Evolutionary conservation across 495 filamentous ascomycete species (phyloP), one percentile per base, ranked within the genome.

Genomic region (Podospora comata): DNA sequence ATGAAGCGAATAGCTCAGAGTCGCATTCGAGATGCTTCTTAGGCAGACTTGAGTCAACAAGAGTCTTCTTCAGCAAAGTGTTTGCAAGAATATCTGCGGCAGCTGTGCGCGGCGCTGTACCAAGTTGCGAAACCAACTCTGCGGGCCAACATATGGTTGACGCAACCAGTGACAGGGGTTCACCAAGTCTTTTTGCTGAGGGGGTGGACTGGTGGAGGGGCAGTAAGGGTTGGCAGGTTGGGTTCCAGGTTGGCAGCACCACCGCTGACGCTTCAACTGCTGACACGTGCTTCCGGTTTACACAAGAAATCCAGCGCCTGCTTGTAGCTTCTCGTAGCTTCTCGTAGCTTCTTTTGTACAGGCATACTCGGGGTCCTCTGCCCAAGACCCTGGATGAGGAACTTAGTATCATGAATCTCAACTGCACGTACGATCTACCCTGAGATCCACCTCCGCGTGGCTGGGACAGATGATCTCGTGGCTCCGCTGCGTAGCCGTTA

Each of bases 121-220:
- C 55, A 55, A 63, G 59, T 61, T 67, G 27, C 61, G 65, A 70
- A 70, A 67, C 68, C 30, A 48, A 48, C 68, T 62, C 64, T 54
- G 55, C 19, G 64, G 64, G 32, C 55, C 64, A 59, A 28, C 62
- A 61, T 19, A 20, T 30, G 27, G 59, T 61, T 60, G 61, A 61
- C 60, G 53, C 68, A 61, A 64, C 19, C 5, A 56, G 30, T 63
- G 61, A 63, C 61, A 63, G 61, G 61, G 61, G 61, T 58, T 26
- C 39, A 48, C 55, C 55, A 26, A 58, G 28, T 34, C 28, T 7
- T 61, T 61, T 61, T 61, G 59, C 23, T 13, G 59, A 27, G 59
- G 16, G 59, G 27, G 16, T 28, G 59, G 16, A 6, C 13, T 66
- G 64, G 34, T 60, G 53, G 62, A 58, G 68, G 59, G 58, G 19